Evolutionary conservation across 2,329 filamentous ascomycete species (phyloP).

Genomic region (Pseudocercospora cruenta): DNA sequence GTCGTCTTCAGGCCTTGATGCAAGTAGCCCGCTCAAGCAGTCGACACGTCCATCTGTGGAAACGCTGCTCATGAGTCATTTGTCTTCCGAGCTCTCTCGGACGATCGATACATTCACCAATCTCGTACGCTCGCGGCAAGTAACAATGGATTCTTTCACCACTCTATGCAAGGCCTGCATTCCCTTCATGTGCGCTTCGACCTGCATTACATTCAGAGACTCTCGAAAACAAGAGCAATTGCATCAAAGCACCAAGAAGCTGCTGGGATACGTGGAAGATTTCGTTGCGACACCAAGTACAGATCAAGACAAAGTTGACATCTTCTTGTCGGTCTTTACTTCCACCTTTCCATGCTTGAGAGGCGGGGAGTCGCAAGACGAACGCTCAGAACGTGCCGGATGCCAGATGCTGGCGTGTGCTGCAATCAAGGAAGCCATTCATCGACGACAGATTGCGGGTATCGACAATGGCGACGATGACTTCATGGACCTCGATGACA

Average conservation of each 20-base stretch:
- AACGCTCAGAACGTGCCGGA: not conserved
- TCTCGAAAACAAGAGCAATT: slow-evolving; percentile 34
- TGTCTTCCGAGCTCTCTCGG: slow-evolving; percentile 28
- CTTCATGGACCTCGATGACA: slow-evolving; percentile 68
- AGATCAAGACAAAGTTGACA: slow-evolving; percentile 50
- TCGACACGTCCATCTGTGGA: slow-evolving; percentile 25
- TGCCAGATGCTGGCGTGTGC: slow-evolving; percentile 3
- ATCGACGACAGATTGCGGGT: slow-evolving; percentile 12
- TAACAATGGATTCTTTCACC: slow-evolving; percentile 28
- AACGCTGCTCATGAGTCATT: slow-evolving; percentile 28
- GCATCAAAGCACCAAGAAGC: slow-evolving; percentile 27
- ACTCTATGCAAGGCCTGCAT: slow-evolving; percentile 30
- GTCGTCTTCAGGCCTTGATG: not conserved
- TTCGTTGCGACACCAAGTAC: slow-evolving; percentile 44
- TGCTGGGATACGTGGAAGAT: slow-evolving; percentile 38
- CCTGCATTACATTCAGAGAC: slow-evolving; percentile 34
- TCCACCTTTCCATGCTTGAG: slow-evolving; percentile 20
- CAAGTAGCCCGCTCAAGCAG: not conserved
- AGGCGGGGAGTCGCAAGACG: not conserved
- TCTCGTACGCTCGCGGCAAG: slow-evolving; percentile 10
- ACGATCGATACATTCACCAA: slow-evolving; percentile 21
- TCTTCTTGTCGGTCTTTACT: slow-evolving; percentile 44
- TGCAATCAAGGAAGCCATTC: slow-evolving; percentile 19
- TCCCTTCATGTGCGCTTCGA: slow-evolving; percentile 36
- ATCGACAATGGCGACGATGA: slow-evolving; percentile 54